A percentile compares a stretch with the other conserved stretches of the same genome.
phyloP scores from a whole-genome alignment of 2,329 filamentous ascomycete genomes.

The Bipolaris zeicola region DNA sequence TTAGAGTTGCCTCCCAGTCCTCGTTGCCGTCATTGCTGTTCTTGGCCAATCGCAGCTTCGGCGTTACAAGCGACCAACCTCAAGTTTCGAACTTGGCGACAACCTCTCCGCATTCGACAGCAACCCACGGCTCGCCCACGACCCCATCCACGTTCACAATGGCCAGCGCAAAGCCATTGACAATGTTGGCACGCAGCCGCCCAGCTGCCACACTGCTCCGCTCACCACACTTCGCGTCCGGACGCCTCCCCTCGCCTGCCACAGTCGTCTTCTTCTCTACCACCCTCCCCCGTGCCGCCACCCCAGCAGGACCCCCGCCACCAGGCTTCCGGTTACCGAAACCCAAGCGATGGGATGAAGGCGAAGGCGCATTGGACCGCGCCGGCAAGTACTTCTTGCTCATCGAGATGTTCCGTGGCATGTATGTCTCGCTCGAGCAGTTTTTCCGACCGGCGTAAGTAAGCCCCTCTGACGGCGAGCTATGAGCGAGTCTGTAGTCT shows the following conservation, averaged over 20 bases:
- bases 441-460: slow-evolving; percentile 98
- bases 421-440: slow-evolving; percentile 98
- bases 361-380: slow-evolving; percentile 78
- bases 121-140: slow-evolving; percentile 34
- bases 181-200: slow-evolving; percentile 54
- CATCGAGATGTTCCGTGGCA: slow-evolving; percentile 93
- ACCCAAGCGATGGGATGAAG: slow-evolving; percentile 79
- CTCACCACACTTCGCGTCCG: slow-evolving; percentile 39
- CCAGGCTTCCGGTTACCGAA: slow-evolving; percentile 78
- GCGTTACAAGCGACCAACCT: slow-evolving; percentile 30
- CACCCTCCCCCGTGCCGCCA: slow-evolving; percentile 64
- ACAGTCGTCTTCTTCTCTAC: slow-evolving; percentile 66
- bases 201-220: slow-evolving; percentile 49
- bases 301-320: slow-evolving; percentile 78
- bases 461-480: slow-evolving; percentile 22
- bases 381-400: slow-evolving; percentile 93
- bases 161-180: slow-evolving; percentile 56
- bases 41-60: slow-evolving; percentile 39
- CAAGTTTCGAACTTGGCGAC: slow-evolving; percentile 31
- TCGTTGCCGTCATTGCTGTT: slow-evolving; percentile 28
- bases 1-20: slow-evolving; percentile 18
- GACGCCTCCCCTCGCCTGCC: slow-evolving; percentile 50
- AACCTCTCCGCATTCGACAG: slow-evolving; percentile 28
- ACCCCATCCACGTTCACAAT: slow-evolving; percentile 46
- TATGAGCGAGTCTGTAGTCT: slow-evolving; percentile 2